Evolutionary conservation across 805 yeast genomes (phyloP).

Genomic region (Priceomyces castillae): DNA sequence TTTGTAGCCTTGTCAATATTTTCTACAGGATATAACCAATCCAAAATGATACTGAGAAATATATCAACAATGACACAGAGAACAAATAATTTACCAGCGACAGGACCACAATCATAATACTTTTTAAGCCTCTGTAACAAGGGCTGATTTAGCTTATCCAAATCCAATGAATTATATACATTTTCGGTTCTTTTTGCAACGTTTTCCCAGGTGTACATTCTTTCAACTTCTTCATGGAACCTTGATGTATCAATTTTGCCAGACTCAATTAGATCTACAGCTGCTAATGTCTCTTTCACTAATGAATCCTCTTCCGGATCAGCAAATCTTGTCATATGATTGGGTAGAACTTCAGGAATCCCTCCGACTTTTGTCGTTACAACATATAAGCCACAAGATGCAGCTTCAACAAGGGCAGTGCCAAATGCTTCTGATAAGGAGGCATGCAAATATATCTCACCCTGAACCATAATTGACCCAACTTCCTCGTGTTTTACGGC

Average conservation of each 20-base stretch:
- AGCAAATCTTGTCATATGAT: slow-evolving; percentile 89
- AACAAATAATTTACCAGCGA: slow-evolving; percentile 84
- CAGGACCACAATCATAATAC: slow-evolving; percentile 68
- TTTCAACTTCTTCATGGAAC: slow-evolving; percentile 74
- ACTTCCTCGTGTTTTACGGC: slow-evolving; percentile 90
- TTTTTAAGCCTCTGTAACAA: slow-evolving; percentile 58
- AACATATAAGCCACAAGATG: slow-evolving; percentile 88
- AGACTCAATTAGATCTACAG: slow-evolving; percentile 57
- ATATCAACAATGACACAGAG: slow-evolving; percentile 80
- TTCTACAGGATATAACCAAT: slow-evolving; percentile 64
- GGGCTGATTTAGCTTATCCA: slow-evolving; percentile 45
- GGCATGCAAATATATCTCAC: slow-evolving; percentile 92
- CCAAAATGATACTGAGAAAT: slow-evolving; percentile 59
- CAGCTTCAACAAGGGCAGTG: slow-evolving; percentile 95
- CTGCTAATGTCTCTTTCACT: slow-evolving; percentile 67
- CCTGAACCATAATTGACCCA: slow-evolving; percentile 86
- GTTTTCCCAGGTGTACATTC: slow-evolving; percentile 90
- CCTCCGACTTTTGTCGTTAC: slow-evolving; percentile 98
- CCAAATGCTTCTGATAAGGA: slow-evolving; percentile 97
- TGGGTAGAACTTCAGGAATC: slow-evolving; percentile 92
- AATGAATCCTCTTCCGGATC: slow-evolving; percentile 83
- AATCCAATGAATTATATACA: slow-evolving; percentile 61
- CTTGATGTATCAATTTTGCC: slow-evolving; percentile 63
- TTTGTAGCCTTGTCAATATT: slow-evolving; percentile 73
- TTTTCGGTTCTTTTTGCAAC: slow-evolving; percentile 82